Evolutionary conservation across 495 filamentous ascomycete genomes (phyloP).

Genomic region (Neurospora sp.): DNA sequence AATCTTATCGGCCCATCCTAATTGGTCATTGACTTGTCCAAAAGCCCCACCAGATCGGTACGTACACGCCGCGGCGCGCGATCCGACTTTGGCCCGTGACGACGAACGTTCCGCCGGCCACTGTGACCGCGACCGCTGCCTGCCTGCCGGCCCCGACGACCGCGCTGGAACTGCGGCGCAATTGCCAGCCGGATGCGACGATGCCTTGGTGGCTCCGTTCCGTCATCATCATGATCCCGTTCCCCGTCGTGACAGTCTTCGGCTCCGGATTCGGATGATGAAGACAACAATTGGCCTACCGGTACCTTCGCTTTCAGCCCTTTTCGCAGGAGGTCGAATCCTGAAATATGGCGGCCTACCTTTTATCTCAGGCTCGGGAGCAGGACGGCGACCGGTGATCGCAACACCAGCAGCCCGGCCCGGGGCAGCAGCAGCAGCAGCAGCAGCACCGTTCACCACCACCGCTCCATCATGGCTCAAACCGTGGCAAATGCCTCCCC

Average conservation of each 20-base stretch:
- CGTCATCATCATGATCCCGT: not conserved
- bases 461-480: constrained; percentile 4
- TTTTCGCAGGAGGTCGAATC: not conserved
- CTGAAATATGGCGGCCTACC: not conserved
- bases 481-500: constrained; percentile 52
- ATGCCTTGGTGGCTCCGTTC: not conserved
- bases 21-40: not conserved
- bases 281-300: not conserved
- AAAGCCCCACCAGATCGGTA: not conserved
- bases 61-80: not conserved
- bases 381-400: not conserved
- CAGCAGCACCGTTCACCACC: not conserved
- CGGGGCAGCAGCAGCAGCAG: not conserved
- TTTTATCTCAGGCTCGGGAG: not conserved
- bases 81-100: not conserved
- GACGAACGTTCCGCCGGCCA: not conserved
- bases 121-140: not conserved
- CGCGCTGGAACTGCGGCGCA: not conserved
- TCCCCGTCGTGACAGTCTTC: not conserved
- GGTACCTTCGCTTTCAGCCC: no score
- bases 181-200: not conserved
- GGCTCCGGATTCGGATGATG: not conserved
- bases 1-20: not conserved
- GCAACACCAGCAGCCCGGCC: not conserved
- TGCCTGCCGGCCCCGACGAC: not conserved